Conservation (phyloP, 2,329 filamentous ascomycete species). For the Cordyceps fumosorosea region DNA sequence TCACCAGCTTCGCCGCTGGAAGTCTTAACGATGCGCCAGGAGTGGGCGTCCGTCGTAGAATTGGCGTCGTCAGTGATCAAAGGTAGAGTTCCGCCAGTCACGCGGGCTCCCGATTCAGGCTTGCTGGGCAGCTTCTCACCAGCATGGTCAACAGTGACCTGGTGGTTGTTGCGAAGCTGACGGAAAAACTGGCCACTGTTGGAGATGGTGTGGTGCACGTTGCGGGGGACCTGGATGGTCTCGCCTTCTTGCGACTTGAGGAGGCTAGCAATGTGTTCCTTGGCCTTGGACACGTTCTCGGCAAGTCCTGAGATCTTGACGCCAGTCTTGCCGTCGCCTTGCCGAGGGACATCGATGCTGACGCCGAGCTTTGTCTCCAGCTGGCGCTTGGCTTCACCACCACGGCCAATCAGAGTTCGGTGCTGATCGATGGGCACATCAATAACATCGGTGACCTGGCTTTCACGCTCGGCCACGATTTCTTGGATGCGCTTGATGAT, state of each 20-base stretch:
- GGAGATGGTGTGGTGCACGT: conserved; percentile 75
- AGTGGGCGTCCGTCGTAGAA: conserved; percentile 59
- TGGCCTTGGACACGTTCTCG: conserved; percentile 74
- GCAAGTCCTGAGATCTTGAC: conserved; percentile 81
- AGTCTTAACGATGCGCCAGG: conserved; percentile 73
- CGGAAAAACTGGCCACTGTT: conserved; percentile 95
- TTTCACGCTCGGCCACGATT: conserved; percentile 77
- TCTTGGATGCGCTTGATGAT: conserved; percentile 76
- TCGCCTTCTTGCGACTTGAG: conserved; percentile 84
- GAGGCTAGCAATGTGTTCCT: conserved; percentile 72
- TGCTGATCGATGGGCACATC: conserved; percentile 90
- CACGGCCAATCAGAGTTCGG: conserved; percentile 81
- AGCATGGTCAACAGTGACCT: conserved; percentile 86
- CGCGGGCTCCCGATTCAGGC: conserved; percentile 48
- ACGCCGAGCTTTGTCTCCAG: conserved; percentile 84
- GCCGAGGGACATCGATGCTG: conserved; percentile 82
- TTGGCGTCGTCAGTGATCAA: conserved; percentile 84
- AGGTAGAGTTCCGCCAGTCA: conserved; percentile 63
- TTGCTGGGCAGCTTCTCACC: conserved; percentile 71
- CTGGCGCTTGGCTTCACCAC: conserved; percentile 77
- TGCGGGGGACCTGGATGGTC: conserved; percentile 75
- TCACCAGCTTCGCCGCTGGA: conserved; percentile 57
- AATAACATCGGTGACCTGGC: conserved; percentile 68
- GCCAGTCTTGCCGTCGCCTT: conserved; percentile 74
- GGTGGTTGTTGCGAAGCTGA: conserved; percentile 74